phyloP scores from a whole-genome alignment of 257 asterid species.

The Schizonepeta tenuifolia region DNA sequence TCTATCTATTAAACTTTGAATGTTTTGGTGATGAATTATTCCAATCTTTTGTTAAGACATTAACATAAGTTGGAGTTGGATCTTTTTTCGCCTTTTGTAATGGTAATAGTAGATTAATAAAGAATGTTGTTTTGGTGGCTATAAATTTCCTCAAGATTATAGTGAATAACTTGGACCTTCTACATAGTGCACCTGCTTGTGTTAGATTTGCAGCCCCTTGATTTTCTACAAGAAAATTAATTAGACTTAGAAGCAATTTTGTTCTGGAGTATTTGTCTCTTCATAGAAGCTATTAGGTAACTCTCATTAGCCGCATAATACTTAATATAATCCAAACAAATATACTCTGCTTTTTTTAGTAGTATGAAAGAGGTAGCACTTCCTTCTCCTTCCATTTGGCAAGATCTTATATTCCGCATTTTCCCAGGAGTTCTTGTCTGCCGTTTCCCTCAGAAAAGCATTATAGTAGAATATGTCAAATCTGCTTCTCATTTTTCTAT shows the following conservation, averaged over 20 bases:
- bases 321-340: neutral
- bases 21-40: neutral
- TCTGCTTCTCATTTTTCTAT: neutral
- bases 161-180: neutral
- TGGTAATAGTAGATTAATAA: neutral
- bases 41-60: neutral
- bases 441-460: neutral
- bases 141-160: slow-evolving; percentile 1
- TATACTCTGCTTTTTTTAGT: neutral
- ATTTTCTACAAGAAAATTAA: neutral
- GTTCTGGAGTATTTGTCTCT: neutral
- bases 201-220: slow-evolving; percentile 4
- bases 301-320: neutral
- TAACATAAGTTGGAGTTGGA: neutral
- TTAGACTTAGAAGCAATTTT: neutral
- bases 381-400: neutral
- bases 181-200: neutral
- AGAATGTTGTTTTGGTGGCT: slow-evolving; percentile 7
- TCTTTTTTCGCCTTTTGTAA: neutral
- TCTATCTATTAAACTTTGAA: neutral
- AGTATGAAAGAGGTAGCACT: neutral
- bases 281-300: neutral
- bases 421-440: neutral
- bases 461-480: neutral
- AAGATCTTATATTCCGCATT: slow-evolving; percentile 18